Percentiles rank a stretch among this genome's conserved stretches.
These are phyloP conservation scores for Sarcomyxa edulis DNA, from an alignment of 768 basidiomycete species.

Conservation along the genomic window DNA sequence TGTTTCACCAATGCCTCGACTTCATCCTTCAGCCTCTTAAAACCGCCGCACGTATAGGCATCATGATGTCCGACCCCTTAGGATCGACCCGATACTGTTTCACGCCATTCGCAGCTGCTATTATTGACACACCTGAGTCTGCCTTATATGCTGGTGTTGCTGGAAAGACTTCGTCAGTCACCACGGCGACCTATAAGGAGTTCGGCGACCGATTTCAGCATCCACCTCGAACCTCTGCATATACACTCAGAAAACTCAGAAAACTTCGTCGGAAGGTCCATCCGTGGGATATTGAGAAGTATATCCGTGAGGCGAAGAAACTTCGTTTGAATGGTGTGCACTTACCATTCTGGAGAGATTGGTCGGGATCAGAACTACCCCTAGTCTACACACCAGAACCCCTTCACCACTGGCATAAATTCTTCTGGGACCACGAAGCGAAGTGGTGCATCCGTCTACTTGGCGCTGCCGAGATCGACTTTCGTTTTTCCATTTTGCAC, in stretches of 20 bases:
- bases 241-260: slow-evolving; percentile 7
- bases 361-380: slow-evolving; percentile 15
- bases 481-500: slow-evolving; percentile 18
- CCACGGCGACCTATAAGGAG: slow-evolving; percentile 10
- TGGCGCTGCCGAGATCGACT: slow-evolving; percentile 19
- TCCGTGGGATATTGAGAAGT: slow-evolving; percentile 5
- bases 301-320: slow-evolving; percentile 5
- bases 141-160: slow-evolving; percentile 9
- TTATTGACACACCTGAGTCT: slow-evolving; percentile 15
- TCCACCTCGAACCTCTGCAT: slow-evolving; percentile 5
- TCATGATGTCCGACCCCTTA: slow-evolving; percentile 14
- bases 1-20: slow-evolving; percentile 14
- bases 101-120: slow-evolving; percentile 12
- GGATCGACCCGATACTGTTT: slow-evolving; percentile 13
- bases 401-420: slow-evolving; percentile 18
- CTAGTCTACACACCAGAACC: slow-evolving; percentile 19
- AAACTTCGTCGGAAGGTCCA: not conserved
- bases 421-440: slow-evolving; percentile 9
- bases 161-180: slow-evolving; percentile 14
- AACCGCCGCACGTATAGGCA: slow-evolving; percentile 10
- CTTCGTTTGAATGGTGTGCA: slow-evolving; percentile 9
- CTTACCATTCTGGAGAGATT: slow-evolving; percentile 18
- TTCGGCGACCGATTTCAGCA: slow-evolving; percentile 15
- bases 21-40: slow-evolving; percentile 12
- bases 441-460: slow-evolving; percentile 10